A percentile compares a stretch with the other conserved stretches of the same genome.
Evolutionary conservation across 108 stramenopile species (phyloP).

Genomic region (Mediolabrus comicus): DNA sequence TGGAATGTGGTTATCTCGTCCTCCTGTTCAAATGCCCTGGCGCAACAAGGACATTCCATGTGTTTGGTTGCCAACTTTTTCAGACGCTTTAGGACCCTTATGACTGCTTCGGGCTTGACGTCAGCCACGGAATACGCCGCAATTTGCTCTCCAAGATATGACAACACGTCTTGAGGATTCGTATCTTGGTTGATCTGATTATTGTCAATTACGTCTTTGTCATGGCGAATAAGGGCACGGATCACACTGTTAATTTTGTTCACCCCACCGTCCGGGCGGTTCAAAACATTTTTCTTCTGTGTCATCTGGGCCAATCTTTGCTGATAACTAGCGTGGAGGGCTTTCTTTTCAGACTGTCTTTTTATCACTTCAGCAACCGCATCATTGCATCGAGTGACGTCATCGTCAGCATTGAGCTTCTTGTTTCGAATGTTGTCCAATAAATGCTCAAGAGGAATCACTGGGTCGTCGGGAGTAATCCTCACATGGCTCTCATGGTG

Average conservation of each 20-base stretch:
- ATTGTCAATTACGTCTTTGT: constrained; percentile 9
- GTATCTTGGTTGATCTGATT: constrained; percentile 20
- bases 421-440: constrained; percentile 24
- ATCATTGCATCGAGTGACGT: constrained; percentile 17
- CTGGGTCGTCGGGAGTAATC: constrained; percentile 17
- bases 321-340: constrained; percentile 28
- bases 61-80: constrained; percentile 51
- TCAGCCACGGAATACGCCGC: constrained; percentile 17
- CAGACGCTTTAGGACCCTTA: constrained; percentile 49
- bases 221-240: constrained; percentile 9
- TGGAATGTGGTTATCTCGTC: constrained; percentile 23
- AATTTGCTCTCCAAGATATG: constrained; percentile 36
- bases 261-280: constrained; percentile 49
- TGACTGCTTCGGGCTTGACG: constrained; percentile 42
- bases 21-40: constrained; percentile 15
- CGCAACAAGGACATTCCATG: constrained; percentile 35
- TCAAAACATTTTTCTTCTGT: constrained; percentile 30
- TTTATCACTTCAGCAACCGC: constrained; percentile 20
- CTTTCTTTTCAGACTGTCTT: constrained; percentile 39
- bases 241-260: constrained; percentile 53
- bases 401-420: constrained; percentile 20
- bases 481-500: constrained; percentile 18
- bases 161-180: constrained; percentile 51
- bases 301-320: constrained; percentile 22
- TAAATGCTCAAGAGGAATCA: constrained; percentile 17